phyloP scores from a whole-genome alignment of 1,139 yeast species.

The Kluyveromyces sp. region DNA sequence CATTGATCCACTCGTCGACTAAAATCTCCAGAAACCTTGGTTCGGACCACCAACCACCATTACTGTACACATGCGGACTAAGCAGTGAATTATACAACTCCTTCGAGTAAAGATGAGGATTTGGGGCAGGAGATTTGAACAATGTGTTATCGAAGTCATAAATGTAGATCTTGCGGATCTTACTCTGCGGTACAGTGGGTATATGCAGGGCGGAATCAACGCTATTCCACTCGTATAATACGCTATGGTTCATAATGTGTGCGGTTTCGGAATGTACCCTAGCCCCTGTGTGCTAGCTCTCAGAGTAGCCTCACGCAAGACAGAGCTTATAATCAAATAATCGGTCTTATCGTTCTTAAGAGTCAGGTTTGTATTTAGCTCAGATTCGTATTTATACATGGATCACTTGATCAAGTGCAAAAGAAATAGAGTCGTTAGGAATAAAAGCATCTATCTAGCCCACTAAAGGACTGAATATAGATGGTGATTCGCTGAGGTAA shows the following conservation, averaged over 20 bases:
- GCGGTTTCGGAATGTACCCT: too few species aligned
- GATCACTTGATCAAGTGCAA: neutral
- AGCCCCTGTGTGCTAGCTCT: neutral
- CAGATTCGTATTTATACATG: too few species aligned
- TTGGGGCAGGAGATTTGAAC: slow-evolving; percentile 40
- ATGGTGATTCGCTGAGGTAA: too few species aligned
- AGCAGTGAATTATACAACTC: slow-evolving; percentile 28
- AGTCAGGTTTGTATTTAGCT: neutral
- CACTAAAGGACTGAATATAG: too few species aligned
- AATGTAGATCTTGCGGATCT: slow-evolving; percentile 33
- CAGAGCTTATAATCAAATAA: neutral
- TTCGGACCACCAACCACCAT: slow-evolving; percentile 45
- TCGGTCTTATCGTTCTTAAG: neutral
- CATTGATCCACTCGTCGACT: slow-evolving; percentile 30
- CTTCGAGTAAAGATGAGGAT: slow-evolving; percentile 33
- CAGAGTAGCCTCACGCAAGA: neutral
- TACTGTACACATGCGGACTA: slow-evolving; percentile 26
- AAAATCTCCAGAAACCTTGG: slow-evolving; percentile 32
- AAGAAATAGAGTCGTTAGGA: too few species aligned
- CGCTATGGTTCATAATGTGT: slow-evolving; percentile 10
- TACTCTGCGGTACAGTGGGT: slow-evolving; percentile 11
- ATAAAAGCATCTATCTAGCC: too few species aligned
- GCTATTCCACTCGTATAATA: slow-evolving; percentile 24
- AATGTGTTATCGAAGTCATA: slow-evolving; percentile 46
- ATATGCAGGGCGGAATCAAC: slow-evolving; percentile 15